Evolutionary conservation across 768 basidiomycete species (phyloP).

Genomic region (Megacollybia marginata): DNA sequence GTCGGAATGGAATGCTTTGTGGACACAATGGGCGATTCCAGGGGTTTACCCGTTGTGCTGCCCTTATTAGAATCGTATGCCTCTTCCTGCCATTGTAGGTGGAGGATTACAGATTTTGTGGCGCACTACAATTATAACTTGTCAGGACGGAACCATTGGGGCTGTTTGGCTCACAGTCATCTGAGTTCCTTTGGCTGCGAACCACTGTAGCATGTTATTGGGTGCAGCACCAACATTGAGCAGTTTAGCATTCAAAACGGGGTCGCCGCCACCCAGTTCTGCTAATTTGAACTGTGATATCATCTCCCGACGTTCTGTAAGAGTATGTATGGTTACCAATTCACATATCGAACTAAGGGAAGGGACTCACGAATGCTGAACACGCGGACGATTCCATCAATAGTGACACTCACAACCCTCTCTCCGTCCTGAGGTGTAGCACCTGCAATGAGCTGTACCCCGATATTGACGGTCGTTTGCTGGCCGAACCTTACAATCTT

Average conservation of each 20-base stretch:
- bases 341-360: neutral
- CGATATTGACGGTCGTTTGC: constrained; percentile 88
- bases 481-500: constrained; percentile 91
- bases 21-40: constrained; percentile 8
- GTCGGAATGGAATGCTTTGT: constrained; percentile 6
- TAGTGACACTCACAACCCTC: constrained; percentile 83
- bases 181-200: constrained; percentile 82
- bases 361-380: constrained; percentile 76
- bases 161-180: constrained; percentile 62
- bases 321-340: neutral
- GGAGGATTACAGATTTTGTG: constrained; percentile 79
- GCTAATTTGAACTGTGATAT: constrained; percentile 85
- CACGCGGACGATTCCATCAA: constrained; percentile 85
- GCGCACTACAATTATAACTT: constrained; percentile 52
- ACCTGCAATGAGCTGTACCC: constrained; percentile 73
- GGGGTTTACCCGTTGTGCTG: neutral
- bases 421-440: constrained; percentile 52
- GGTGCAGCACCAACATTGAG: constrained; percentile 74
- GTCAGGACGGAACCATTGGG: neutral
- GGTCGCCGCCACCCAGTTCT: constrained; percentile 65
- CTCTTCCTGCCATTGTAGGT: constrained; percentile 80
- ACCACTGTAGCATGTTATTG: constrained; percentile 92
- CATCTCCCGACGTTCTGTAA: constrained; percentile 68
- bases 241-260: constrained; percentile 57
- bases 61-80: constrained; percentile 21